Evolutionary conservation across 352 stramenopile genomes (phyloP), one percentile per base, ranked within the genome.

Genomic region (Achlya hypogyna): DNA sequence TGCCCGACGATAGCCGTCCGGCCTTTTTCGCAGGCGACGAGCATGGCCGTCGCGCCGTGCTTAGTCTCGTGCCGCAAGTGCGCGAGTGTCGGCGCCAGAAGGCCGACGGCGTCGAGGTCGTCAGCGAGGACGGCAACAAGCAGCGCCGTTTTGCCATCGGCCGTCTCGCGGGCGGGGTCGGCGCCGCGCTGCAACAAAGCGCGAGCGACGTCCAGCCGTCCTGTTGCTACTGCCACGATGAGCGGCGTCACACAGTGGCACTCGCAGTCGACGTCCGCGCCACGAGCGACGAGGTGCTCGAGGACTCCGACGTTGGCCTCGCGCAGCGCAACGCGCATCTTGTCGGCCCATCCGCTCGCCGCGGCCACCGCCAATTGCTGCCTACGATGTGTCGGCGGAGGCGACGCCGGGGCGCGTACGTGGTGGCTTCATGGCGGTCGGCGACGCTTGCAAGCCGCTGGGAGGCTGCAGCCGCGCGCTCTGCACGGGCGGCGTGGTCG

Each of bases 11-110:
- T 27, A 20, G 28, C 54, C 4, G 51, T 9, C 4, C 54, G 18
- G 4, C 54, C 54, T 31, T 63, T 63, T 31, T 63, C 54, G 35
- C 54, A 52, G 6, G 54, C 54, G 4, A 63, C 31, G 20, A 51
- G 35, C 16, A 63, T 20, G 18, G 32, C 32, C 8, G 54, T 63
- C 32, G 45, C 54, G 10, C 54, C 54, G 34, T 16, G 14, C 14
- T 42, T 42, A 6, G 34, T 42, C 34, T 6, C 34, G 34, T 42
- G 34, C 6, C 6, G 6, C 6, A 42, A 42, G 34, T 14, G n/a
- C n/a, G n/a, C n/a, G n/a, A n/a, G 14, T 42, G 34, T 28, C 8
- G 34, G 54, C 22, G 42, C 32, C 10, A 63, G 20, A 4, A 63
- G 22, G 6, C 31, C 35, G 2, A 63, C 31, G 0, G 54, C 54